Conservation (phyloP, 495 filamentous ascomycete species). For the Ascodesmis nigricans region DNA sequence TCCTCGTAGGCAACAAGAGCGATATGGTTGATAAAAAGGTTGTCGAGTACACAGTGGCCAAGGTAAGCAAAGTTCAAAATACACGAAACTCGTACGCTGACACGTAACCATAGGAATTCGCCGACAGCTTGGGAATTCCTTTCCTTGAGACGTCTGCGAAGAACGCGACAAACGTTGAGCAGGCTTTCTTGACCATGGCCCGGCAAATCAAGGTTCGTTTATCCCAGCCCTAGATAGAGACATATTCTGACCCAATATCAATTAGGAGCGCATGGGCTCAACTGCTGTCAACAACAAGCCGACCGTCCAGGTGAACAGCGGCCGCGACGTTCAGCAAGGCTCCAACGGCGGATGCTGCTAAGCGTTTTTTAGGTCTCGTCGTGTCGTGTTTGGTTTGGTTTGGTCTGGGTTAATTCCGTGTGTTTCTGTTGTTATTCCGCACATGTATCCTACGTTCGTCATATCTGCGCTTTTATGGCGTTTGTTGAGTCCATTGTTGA, state of each 20-base stretch:
- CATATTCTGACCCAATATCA: constrained; percentile 6
- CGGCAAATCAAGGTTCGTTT: constrained; percentile 63
- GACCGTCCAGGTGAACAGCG: constrained; percentile 80
- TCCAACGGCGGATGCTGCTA: constrained; percentile 90
- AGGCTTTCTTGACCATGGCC: constrained; percentile 99
- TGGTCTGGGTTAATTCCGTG: no score
- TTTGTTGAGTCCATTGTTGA: no score
- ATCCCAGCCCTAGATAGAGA: neutral
- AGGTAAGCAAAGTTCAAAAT: no score
- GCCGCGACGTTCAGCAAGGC: constrained; percentile 81
- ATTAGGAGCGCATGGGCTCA: constrained; percentile 81
- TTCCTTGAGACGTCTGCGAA: constrained; percentile 99
- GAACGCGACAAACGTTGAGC: constrained; percentile 97
- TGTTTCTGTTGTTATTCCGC: no score
- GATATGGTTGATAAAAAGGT: constrained; percentile 99
- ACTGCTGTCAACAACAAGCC: constrained; percentile 92
- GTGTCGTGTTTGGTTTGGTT: no score
- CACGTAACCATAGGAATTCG: constrained; percentile 53
- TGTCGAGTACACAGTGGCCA: constrained; percentile 96
- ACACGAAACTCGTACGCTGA: no score
- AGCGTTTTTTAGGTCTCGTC: constrained; percentile 21
- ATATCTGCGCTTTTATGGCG: no score
- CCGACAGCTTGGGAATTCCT: constrained; percentile 93
- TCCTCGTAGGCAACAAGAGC: constrained; percentile 97
- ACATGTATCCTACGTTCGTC: no score